A percentile compares a stretch with the other conserved stretches of the same genome.
phyloP scores from a whole-genome alignment of 768 basidiomycete genomes.

The Neoboletus magnificus region DNA sequence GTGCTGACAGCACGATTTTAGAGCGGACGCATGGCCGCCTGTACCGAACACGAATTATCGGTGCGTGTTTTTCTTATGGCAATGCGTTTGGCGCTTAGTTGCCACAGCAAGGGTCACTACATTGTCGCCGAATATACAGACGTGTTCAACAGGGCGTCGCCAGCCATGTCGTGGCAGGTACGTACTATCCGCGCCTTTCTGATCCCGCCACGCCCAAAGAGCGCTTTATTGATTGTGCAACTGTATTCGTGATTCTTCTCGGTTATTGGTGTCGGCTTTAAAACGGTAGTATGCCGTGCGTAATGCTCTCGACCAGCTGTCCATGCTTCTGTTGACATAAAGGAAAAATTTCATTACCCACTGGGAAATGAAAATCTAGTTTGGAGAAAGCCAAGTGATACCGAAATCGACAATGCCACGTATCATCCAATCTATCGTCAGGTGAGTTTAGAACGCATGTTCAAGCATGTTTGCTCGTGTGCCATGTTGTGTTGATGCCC shows the following conservation, averaged over 20 bases:
- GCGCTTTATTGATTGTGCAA: conserved; percentile 14
- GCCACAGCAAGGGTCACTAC: conserved; percentile 61
- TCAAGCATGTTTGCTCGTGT: neutral
- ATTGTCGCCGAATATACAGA: conserved; percentile 69
- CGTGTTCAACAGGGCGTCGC: conserved; percentile 58
- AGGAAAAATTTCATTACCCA: neutral
- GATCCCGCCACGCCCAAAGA: conserved; percentile 11
- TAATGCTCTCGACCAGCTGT: conserved; percentile 4
- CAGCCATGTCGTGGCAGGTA: conserved; percentile 73
- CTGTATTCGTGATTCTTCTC: neutral
- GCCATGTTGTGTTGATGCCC: neutral
- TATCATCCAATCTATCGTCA: conserved; percentile 70
- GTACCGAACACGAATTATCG: conserved; percentile 73
- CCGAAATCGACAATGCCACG: conserved; percentile 66
- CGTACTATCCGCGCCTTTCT: conserved; percentile 28
- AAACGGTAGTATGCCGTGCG: conserved; percentile 60
- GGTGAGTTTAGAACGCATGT: conserved; percentile 37
- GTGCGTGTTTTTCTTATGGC: conserved; percentile 35
- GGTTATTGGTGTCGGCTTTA: neutral
- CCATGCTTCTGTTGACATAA: conserved; percentile 2
- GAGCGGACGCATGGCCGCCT: conserved; percentile 74
- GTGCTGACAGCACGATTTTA: conserved; percentile 26
- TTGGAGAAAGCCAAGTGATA: conserved; percentile 71
- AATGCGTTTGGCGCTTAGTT: conserved; percentile 6
- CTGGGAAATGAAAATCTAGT: conserved; percentile 41